A percentile compares a stretch with the other conserved stretches of the same genome.
Evolutionary conservation across 2,329 filamentous ascomycete species (phyloP).

Genomic region (Sporothrix dimorphospora): DNA sequence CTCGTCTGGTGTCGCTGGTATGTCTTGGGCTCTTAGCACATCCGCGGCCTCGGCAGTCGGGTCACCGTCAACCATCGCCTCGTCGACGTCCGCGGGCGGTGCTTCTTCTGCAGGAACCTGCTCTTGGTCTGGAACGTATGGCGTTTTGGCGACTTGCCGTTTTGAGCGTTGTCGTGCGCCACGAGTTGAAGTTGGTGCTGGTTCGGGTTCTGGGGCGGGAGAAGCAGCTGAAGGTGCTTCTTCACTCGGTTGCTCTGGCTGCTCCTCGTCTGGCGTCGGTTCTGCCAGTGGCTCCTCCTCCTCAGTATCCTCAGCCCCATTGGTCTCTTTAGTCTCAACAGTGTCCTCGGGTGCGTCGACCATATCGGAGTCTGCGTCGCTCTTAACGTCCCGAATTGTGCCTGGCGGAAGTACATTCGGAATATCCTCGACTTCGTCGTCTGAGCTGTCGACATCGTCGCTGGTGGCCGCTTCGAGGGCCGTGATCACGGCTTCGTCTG

Average conservation of each 20-base stretch:
- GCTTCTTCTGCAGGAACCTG: not conserved
- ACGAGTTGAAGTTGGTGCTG: not conserved
- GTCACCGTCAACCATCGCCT: not conserved
- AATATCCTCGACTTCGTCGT: conserved; percentile 31
- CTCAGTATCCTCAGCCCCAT: not conserved
- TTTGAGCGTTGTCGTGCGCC: not conserved
- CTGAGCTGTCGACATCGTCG: conserved; percentile 24
- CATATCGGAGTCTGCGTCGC: not conserved
- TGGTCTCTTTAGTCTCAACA: not conserved
- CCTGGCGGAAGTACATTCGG: conserved; percentile 16
- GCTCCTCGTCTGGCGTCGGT: not conserved
- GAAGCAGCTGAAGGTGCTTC: not conserved
- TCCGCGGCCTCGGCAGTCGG: not conserved
- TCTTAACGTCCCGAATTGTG: not conserved
- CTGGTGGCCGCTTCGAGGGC: not conserved
- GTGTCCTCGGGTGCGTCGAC: not conserved
- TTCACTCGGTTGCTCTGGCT: not conserved
- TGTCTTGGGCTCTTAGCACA: not conserved
- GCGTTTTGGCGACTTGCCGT: not conserved
- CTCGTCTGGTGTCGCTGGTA: not conserved
- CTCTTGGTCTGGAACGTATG: not conserved
- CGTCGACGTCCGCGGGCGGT: not conserved
- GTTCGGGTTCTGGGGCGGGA: not conserved
- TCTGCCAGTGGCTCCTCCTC: not conserved
- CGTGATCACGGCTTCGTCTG: not conserved